Conservation (phyloP, 805 yeast genomes). For the Komagataella pseudopastoris region DNA sequence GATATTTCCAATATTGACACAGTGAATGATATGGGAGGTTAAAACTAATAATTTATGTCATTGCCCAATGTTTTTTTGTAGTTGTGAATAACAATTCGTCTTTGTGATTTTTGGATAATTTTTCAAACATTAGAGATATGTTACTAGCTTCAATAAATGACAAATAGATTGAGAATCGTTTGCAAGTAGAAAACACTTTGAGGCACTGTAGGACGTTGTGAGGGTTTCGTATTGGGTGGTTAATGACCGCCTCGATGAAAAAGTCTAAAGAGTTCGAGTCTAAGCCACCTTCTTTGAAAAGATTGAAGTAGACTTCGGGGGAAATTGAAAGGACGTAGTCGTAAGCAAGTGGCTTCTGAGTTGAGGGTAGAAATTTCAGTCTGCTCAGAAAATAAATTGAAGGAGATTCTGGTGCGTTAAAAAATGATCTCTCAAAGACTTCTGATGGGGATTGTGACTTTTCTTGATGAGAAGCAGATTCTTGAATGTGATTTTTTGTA, state of each 20-base stretch:
- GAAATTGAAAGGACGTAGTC: constrained; percentile 20
- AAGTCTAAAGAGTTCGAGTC: constrained; percentile 36
- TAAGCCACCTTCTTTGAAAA: constrained; percentile 30
- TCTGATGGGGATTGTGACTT: not conserved
- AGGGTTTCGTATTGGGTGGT: constrained; percentile 7
- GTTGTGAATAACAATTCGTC: not conserved
- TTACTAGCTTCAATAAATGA: not conserved
- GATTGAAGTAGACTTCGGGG: constrained; percentile 10
- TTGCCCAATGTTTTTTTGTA: not conserved
- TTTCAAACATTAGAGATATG: not conserved
- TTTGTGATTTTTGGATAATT: not conserved
- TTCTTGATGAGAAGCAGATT: not conserved
- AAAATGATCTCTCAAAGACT: not conserved
- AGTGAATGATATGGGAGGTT: not conserved
- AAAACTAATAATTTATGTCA: not conserved
- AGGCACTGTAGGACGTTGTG: constrained; percentile 12
- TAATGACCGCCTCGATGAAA: constrained; percentile 25
- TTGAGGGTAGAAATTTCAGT: constrained; percentile 15
- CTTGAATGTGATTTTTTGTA: not conserved
- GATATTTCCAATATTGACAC: not conserved
- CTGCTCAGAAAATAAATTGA: not conserved
- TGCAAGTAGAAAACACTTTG: constrained; percentile 16
- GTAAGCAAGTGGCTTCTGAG: constrained; percentile 18
- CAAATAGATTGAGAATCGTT: constrained; percentile 20
- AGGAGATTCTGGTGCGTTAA: not conserved